These are phyloP conservation scores for Microascus cirrosus DNA, from an alignment of 2,329 filamentous ascomycete genomes.

Conservation along the genomic window DNA sequence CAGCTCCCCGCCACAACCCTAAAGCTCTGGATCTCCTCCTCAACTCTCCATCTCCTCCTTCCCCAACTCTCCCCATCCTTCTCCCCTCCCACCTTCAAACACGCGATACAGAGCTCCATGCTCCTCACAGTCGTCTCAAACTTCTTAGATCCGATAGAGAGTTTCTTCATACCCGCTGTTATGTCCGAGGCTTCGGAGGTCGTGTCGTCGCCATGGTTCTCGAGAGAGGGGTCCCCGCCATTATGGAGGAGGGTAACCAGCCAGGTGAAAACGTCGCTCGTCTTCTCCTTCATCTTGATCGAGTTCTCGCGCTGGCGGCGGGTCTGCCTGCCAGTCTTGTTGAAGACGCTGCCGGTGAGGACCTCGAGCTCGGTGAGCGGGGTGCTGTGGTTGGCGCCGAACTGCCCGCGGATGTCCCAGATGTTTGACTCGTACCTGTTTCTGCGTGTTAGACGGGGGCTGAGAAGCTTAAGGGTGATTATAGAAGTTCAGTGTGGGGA, in stretches of 20 bases:
- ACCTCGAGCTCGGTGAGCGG: slow-evolving; percentile 39
- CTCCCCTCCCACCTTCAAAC: neutral
- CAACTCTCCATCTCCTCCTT: neutral
- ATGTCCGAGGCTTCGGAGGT: neutral
- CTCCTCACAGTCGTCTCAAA: neutral
- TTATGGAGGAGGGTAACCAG: slow-evolving; percentile 23
- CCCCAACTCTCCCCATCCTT: neutral
- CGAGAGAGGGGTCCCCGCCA: neutral
- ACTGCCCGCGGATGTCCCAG: slow-evolving; percentile 12
- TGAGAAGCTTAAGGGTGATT: too few relatives aligned
- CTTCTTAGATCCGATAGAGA: neutral
- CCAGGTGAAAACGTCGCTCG: slow-evolving; percentile 32
- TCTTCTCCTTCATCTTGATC: slow-evolving; percentile 38
- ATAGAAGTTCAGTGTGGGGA: slow-evolving; percentile 6
- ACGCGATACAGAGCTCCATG: slow-evolving; percentile 2
- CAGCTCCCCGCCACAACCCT: neutral
- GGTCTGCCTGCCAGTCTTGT: slow-evolving; percentile 35
- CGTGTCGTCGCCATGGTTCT: neutral
- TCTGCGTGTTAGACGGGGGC: neutral
- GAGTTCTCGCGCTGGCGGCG: slow-evolving; percentile 39
- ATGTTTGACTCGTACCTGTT: slow-evolving; percentile 11
- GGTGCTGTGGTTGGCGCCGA: slow-evolving; percentile 25
- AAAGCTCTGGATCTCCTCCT: slow-evolving; percentile 1
- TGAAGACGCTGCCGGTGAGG: slow-evolving; percentile 44
- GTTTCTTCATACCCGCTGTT: neutral